Conservation (phyloP, 306 rosid species). For the Clitoria ternatea region DNA sequence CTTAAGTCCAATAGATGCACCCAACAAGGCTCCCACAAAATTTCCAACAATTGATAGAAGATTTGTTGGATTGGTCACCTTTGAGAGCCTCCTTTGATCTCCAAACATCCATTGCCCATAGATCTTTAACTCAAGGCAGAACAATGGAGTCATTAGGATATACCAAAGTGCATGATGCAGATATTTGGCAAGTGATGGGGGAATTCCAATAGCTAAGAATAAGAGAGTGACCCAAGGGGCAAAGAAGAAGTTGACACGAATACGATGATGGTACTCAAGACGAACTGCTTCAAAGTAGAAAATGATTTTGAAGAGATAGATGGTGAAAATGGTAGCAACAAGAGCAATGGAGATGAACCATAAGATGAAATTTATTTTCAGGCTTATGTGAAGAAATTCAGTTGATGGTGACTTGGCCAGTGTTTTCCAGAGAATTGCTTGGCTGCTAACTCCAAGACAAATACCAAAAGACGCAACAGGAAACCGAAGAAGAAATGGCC, state of each 20-base stretch:
- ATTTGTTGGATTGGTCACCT: slow-evolving; percentile 75
- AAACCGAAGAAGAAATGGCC: slow-evolving; percentile 85
- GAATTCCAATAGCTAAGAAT: slow-evolving; percentile 65
- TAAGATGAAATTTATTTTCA: slow-evolving; percentile 42
- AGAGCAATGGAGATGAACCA: slow-evolving; percentile 65
- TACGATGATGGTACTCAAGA: slow-evolving; percentile 66
- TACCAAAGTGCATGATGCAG: slow-evolving; percentile 64
- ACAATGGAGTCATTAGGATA: slow-evolving; percentile 61
- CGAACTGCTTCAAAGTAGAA: slow-evolving; percentile 86
- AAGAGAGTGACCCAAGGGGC: slow-evolving; percentile 74
- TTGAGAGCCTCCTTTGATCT: slow-evolving; percentile 57
- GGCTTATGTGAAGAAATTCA: slow-evolving; percentile 58
- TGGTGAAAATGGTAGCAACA: slow-evolving; percentile 21
- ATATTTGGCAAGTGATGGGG: slow-evolving; percentile 48
- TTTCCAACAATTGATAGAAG: slow-evolving; percentile 70
- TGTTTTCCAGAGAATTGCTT: slow-evolving; percentile 79
- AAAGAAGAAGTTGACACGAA: slow-evolving; percentile 77
- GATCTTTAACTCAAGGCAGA: slow-evolving; percentile 72
- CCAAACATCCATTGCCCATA: slow-evolving; percentile 96
- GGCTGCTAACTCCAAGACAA: slow-evolving; percentile 79
- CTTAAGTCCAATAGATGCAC: slow-evolving; percentile 72
- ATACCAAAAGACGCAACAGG: slow-evolving; percentile 70
- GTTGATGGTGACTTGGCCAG: slow-evolving; percentile 60
- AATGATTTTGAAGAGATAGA: slow-evolving; percentile 52
- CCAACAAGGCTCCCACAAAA: slow-evolving; percentile 74